Conservation (phyloP, 768 basidiomycete species). For the Auriscalpium vulgare region DNA sequence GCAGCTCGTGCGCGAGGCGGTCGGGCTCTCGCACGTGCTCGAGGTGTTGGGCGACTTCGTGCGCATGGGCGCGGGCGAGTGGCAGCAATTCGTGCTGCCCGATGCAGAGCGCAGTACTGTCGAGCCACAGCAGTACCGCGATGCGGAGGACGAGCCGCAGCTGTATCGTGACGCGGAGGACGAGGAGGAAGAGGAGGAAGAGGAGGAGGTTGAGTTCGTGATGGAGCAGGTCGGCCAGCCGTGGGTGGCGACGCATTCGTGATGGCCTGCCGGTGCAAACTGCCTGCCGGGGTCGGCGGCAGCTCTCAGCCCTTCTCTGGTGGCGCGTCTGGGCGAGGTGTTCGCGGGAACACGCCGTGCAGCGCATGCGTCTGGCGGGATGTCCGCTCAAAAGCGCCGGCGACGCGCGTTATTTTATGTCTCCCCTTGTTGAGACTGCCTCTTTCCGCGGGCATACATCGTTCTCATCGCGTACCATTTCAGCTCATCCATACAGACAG, state of each 20-base stretch:
- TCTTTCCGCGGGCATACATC: too few relatives aligned
- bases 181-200: slow-evolving; percentile 47
- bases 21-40: slow-evolving; percentile 56
- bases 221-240: slow-evolving; percentile 37
- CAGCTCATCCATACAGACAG: too few relatives aligned
- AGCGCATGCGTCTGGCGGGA: too few relatives aligned
- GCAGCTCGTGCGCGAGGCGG: slow-evolving; percentile 60
- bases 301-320: not conserved
- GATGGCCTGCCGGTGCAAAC: too few relatives aligned
- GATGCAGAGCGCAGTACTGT: slow-evolving; percentile 46
- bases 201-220: slow-evolving; percentile 74
- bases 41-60: slow-evolving; percentile 67
- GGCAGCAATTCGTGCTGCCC: slow-evolving; percentile 57
- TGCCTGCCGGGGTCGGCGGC: too few relatives aligned
- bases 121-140: slow-evolving; percentile 12
- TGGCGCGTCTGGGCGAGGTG: not conserved
- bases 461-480: too few relatives aligned
- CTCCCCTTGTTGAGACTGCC: too few relatives aligned
- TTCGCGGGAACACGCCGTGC: too few relatives aligned
- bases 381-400: too few relatives aligned
- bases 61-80: slow-evolving; percentile 50
- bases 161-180: not conserved
- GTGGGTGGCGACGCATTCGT: slow-evolving; percentile 4
- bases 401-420: too few relatives aligned
- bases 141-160: not conserved